These are phyloP conservation scores for Solanum corneliomulleri DNA, from an alignment of 257 asterid genomes.

Conservation along the genomic window DNA sequence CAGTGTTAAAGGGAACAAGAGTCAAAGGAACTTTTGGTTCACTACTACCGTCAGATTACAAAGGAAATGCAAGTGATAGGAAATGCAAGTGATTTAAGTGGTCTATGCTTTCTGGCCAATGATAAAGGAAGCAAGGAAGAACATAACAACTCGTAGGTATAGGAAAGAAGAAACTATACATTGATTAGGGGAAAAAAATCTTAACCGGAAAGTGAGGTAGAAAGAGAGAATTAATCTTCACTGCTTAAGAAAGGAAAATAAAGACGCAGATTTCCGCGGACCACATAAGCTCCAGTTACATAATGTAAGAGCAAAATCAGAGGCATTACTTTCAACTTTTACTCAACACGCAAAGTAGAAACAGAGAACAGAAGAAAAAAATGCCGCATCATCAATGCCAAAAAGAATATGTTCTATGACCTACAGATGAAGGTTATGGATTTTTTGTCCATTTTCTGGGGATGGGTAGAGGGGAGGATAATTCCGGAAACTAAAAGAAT, in stretches of 20 bases:
- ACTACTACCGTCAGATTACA: neutral
- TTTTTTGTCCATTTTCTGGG: neutral
- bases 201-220: neutral
- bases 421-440: neutral
- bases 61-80: neutral
- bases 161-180: neutral
- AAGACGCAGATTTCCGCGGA: neutral
- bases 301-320: neutral
- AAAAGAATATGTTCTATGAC: neutral
- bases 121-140: neutral
- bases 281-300: neutral
- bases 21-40: neutral
- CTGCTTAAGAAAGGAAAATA: neutral
- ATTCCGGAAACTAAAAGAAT: neutral
- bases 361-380: neutral
- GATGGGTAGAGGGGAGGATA: neutral
- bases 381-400: neutral
- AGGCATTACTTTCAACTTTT: neutral
- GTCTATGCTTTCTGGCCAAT: neutral
- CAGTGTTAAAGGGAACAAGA: neutral
- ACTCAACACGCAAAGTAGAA: neutral
- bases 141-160: neutral
- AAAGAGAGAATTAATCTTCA: neutral
- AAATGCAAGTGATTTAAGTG: neutral
- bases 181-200: neutral